Evolutionary conservation across 1,284 basidiomycete genomes (phyloP), one percentile per base, ranked within the genome.

Genomic region (Papiliotrema nemorosa): DNA sequence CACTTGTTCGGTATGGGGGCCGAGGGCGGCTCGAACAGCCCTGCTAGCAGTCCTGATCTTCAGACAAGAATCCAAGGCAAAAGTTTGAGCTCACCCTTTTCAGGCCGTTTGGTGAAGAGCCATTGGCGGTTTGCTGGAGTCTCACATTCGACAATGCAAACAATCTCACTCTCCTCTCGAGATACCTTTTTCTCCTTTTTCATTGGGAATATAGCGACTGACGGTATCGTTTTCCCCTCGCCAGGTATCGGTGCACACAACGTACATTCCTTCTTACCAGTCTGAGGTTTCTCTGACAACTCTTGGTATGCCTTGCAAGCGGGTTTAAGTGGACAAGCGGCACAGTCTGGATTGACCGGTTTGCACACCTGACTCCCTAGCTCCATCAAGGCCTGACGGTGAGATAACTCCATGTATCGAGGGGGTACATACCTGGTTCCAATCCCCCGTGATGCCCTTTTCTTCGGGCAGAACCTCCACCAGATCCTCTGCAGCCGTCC

Each of bases 291-390:
- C 5, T 54, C 67, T 52, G 51, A 14, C 49, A 77, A 76, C 66
- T 79, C 78, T 0, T 62, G 55, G 36, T 84, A 84, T 1, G 86
- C 90, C 25, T 76, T 73, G 64, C 92, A 97, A 72, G 81, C 81
- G 16, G 71, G 54, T 43, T 72, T 78, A 27, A 96, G 56, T 7
- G 90, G 88, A 72, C 92, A 97, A 14, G 73, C 67, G 9, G 60
- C 70, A 60, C 92, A 97, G 7, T 77, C 74, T 4, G 92, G 90
- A 47, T 85, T 81, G 50, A 82, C 83, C 26, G 88, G 86, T 70
- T 86, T 90, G 76, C 92, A 97, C 2, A 96, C 81, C 2, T 90
- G 93, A 64, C 88, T 88, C 37, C 91, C 91, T 3, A 96, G 81
- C 47, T 75, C 73, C 73, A 75, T 75, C 51, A 75, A 56, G 16